Conservation (phyloP, 2,329 filamentous ascomycete genomes). For the Nemania bipapillata region DNA sequence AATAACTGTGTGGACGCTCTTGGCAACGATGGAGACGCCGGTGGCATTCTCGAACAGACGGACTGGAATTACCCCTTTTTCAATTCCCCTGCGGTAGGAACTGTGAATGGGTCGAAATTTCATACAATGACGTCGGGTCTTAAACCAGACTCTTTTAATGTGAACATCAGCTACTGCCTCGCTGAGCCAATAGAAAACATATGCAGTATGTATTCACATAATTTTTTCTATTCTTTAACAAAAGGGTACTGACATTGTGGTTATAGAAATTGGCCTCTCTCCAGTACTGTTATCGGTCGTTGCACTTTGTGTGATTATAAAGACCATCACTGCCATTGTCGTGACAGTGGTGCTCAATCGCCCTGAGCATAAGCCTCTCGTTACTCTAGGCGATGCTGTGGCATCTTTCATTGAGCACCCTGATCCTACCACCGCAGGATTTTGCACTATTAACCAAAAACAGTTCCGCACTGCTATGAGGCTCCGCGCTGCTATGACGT, state of each 20-base stretch:
- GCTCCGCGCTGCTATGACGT: background rate
- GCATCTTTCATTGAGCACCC: constrained; percentile 16
- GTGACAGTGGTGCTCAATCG: background rate
- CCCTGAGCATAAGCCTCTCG: background rate
- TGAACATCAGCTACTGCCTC: constrained; percentile 32
- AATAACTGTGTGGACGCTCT: background rate
- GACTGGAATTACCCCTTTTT: background rate
- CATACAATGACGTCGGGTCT: background rate
- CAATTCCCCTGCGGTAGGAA: too few relatives aligned
- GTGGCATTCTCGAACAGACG: background rate
- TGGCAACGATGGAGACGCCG: background rate
- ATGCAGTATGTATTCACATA: constrained; percentile 27
- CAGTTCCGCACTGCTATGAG: background rate
- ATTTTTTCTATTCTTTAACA: background rate
- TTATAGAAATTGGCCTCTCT: constrained; percentile 9
- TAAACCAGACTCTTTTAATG: background rate
- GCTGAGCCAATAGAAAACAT: constrained; percentile 21
- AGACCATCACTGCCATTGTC: background rate
- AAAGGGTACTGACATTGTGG: background rate
- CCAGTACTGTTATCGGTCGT: constrained; percentile 22
- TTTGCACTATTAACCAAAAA: constrained; percentile 33
- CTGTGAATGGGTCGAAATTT: background rate
- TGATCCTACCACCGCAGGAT: constrained; percentile 10
- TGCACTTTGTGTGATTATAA: background rate
- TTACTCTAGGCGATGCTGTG: constrained; percentile 17